phyloP scores from a whole-genome alignment of 768 basidiomycete genomes.

The Boletus sp. region DNA sequence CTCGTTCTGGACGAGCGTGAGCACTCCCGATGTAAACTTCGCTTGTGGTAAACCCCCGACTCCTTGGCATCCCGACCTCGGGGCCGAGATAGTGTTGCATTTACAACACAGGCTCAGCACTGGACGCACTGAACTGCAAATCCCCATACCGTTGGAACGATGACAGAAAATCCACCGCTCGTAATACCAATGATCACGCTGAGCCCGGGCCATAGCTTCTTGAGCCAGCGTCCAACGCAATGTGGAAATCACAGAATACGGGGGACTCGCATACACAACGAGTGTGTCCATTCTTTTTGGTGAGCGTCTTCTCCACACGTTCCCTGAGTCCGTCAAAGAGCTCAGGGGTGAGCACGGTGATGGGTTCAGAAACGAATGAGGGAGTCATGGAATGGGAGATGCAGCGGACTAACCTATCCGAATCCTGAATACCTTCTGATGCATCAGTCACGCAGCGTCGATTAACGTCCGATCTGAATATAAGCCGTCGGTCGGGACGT shows the following conservation, averaged over 20 bases:
- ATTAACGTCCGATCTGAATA: too few relatives aligned
- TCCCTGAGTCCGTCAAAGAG: neutral
- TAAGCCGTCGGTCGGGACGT: too few relatives aligned
- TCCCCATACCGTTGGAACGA: constrained; percentile 12
- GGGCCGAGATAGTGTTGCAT: constrained; percentile 14
- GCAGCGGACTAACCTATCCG: constrained; percentile 8
- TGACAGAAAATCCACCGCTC: constrained; percentile 16
- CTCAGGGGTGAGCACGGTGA: neutral
- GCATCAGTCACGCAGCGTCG: too few relatives aligned
- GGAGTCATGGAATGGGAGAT: neutral
- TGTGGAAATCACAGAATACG: constrained; percentile 11
- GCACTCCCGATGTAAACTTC: constrained; percentile 5
- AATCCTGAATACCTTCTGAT: too few relatives aligned
- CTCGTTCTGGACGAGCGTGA: constrained; percentile 13
- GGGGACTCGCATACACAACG: constrained; percentile 16
- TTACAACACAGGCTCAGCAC: neutral
- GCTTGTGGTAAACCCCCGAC: constrained; percentile 15
- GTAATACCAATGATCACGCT: constrained; percentile 17
- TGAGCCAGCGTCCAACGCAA: constrained; percentile 17
- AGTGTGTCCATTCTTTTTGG: constrained; percentile 13
- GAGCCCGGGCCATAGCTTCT: constrained; percentile 11
- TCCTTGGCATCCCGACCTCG: constrained; percentile 6
- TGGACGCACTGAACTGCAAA: neutral
- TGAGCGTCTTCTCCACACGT: constrained; percentile 9
- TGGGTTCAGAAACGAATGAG: neutral